Conservation (phyloP, 2,329 filamentous ascomycete species). For the Cytospora leucostoma region DNA sequence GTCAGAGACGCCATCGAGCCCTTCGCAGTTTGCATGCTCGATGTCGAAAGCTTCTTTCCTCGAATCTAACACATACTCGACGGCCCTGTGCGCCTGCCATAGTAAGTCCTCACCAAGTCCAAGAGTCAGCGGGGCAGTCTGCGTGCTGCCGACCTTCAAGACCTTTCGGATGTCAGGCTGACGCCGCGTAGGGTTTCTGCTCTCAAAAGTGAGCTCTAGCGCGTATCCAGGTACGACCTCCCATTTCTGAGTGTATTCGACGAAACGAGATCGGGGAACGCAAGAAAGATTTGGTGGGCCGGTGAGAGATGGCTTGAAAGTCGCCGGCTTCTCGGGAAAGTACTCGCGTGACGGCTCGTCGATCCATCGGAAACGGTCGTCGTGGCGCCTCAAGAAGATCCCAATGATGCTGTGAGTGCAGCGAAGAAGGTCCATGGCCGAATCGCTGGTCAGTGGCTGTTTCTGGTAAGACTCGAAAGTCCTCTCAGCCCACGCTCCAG, state of each 20-base stretch:
- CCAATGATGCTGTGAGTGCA: slow-evolving; percentile 54
- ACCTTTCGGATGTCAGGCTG: slow-evolving; percentile 41
- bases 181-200: slow-evolving; percentile 41
- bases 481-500: slow-evolving; percentile 45
- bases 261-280: slow-evolving; percentile 48
- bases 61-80: slow-evolving; percentile 44
- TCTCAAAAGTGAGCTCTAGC: slow-evolving; percentile 49
- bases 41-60: slow-evolving; percentile 46
- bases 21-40: slow-evolving; percentile 41
- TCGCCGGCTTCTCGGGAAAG: slow-evolving; percentile 40
- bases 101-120: slow-evolving; percentile 49
- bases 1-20: slow-evolving; percentile 40
- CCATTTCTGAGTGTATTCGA: slow-evolving; percentile 48
- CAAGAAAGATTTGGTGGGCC: slow-evolving; percentile 49
- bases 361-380: slow-evolving; percentile 52
- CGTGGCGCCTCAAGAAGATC: slow-evolving; percentile 52
- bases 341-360: slow-evolving; percentile 45
- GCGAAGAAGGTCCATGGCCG: slow-evolving; percentile 49
- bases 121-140: slow-evolving; percentile 51
- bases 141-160: slow-evolving; percentile 48
- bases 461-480: slow-evolving; percentile 54
- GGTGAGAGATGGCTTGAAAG: slow-evolving; percentile 43
- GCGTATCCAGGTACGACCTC: slow-evolving; percentile 53
- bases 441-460: slow-evolving; percentile 45
- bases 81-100: slow-evolving; percentile 45